Evolutionary conservation across 2,329 filamentous ascomycete genomes (phyloP), one percentile per base, ranked within the genome.

Genomic region (Botrytis paeoniae): DNA sequence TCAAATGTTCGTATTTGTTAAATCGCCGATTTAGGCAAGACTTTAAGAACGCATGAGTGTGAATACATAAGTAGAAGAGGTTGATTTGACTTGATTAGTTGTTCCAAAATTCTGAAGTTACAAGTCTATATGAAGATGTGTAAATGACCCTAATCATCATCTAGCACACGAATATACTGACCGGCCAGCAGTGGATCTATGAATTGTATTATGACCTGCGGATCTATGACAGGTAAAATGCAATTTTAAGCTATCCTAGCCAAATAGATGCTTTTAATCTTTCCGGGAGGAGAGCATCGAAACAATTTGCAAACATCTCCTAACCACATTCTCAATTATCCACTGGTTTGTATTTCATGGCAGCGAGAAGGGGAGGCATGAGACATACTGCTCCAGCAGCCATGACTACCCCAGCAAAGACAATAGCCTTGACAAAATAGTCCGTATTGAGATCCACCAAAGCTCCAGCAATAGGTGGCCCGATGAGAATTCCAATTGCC

Each of bases 391-490:
- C 62, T 35, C 45, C 63, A 35, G 14, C 54, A n/a, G 54, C 63
- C 63, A 72, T 60, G 16, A 66, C 66, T 20, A 51, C 59, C 18
- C 72, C 72, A 43, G 35, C 22, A 70, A 73, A 73, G 22, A 51
- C 39, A 54, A 70, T 22, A 51, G 45, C 39, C 32, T 48, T 66
- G 57, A 62, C 7, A 54, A 64, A 69, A 57, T 62, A 29, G 20
- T 54, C 22, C 16, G 35, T 61, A 39, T 41, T 32, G 12, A 66
- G 16, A 60, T 70, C n/a, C 22, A 45, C 71, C 59, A 63, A 62
- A 22, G 71, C 66, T 22, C 71, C 74, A 4, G 75, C 73, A 69
- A 76, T 73, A 29, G 74, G 75, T 22, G 74, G 43, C 8, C 75
- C 74, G 25, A 73, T 69, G 22, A 75, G 70, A 22, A 74, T 63